Conservation (phyloP, 148 eudicot genomes). For the Silene conica region DNA sequence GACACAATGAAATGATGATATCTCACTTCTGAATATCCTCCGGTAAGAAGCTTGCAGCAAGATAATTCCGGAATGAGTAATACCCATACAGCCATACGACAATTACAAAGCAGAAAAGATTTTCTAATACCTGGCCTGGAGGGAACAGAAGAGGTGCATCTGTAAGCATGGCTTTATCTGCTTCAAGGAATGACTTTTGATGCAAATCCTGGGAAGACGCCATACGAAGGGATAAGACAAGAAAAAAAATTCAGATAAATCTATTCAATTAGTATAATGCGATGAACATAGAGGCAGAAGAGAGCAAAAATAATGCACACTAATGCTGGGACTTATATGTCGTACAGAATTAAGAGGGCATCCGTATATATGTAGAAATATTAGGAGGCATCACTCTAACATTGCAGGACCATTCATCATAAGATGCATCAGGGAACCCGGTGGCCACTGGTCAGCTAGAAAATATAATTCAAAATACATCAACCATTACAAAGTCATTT, state of each 20-base stretch:
- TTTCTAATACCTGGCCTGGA: conserved; percentile 79
- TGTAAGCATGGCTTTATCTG: conserved; percentile 83
- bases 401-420: neutral
- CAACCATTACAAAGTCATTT: neutral
- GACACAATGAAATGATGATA: neutral
- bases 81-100: neutral
- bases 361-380: neutral
- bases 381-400: no score
- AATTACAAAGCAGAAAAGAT: neutral
- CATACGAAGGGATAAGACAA: neutral
- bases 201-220: conserved; percentile 44
- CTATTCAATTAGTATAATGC: neutral
- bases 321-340: neutral
- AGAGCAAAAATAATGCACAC: neutral
- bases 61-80: neutral
- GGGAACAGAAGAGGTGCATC: conserved; percentile 88
- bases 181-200: conserved; percentile 51
- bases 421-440: neutral
- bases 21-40: neutral
- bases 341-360: neutral
- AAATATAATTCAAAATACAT: neutral
- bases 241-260: neutral
- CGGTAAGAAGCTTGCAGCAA: neutral
- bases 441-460: neutral
- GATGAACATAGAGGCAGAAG: neutral